Evolutionary conservation across 164 flowering plant species (phyloP).

Genomic region (Malania oleifera): DNA sequence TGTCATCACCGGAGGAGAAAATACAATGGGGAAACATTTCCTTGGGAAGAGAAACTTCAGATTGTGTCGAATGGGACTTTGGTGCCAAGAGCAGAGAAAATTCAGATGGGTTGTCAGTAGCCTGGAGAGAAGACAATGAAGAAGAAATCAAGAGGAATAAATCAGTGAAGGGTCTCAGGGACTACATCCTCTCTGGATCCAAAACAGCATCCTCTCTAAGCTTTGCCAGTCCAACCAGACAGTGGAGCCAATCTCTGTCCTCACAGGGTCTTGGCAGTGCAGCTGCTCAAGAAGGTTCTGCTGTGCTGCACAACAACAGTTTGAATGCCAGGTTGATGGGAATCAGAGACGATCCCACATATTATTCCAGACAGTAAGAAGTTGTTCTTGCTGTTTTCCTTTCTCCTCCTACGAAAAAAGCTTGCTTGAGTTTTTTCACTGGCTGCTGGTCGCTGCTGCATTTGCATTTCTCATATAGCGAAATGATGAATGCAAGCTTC

Average conservation of each 20-base stretch:
- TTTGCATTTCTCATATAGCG: neutral
- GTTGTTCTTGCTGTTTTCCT: too few species aligned
- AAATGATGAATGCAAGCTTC: neutral
- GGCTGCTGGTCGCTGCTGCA: too few species aligned
- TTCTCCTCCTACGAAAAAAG: too few species aligned
- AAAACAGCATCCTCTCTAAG: conserved; percentile 16
- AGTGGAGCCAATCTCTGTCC: conserved; percentile 14
- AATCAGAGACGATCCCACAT: neutral
- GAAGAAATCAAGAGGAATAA: conserved; percentile 30
- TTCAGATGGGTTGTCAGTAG: conserved; percentile 14
- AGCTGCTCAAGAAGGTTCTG: neutral
- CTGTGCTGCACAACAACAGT: conserved; percentile 4
- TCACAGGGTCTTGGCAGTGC: conserved; percentile 11
- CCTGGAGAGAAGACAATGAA: conserved; percentile 17
- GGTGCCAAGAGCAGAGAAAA: conserved; percentile 11
- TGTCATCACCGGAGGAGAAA: conserved; percentile 38
- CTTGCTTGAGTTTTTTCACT: too few species aligned
- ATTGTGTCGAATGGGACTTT: conserved; percentile 22
- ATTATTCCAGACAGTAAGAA: neutral
- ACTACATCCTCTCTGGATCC: conserved; percentile 20
- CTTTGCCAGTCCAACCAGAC: conserved; percentile 24
- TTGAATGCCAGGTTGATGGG: neutral
- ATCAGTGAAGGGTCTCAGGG: conserved; percentile 28
- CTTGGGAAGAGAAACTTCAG: conserved; percentile 22
- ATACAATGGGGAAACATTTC: conserved; percentile 41